phyloP scores from a whole-genome alignment of 306 rosid species.

The Vigna trinervia region DNA sequence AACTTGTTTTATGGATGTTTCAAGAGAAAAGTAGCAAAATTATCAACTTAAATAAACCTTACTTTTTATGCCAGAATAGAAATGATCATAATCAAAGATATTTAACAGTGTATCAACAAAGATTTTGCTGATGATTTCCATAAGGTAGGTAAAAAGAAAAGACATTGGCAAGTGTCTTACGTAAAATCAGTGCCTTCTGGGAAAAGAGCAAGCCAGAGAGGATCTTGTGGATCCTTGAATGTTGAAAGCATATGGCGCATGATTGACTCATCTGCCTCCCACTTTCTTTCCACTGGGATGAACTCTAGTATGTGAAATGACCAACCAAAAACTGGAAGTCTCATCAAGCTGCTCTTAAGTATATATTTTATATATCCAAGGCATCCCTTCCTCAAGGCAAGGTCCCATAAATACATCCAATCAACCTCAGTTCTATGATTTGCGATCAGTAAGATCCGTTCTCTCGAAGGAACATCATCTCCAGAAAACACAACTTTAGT shows the following conservation, averaged over 20 bases:
- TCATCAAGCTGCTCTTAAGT: slow-evolving; percentile 83
- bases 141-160: slow-evolving; percentile 21
- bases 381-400: slow-evolving; percentile 77
- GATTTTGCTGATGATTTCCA: slow-evolving; percentile 11
- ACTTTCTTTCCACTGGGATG: slow-evolving; percentile 81
- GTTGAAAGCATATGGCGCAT: slow-evolving; percentile 76
- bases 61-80: neutral
- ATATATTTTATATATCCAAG: slow-evolving; percentile 73
- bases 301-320: slow-evolving; percentile 79
- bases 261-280: slow-evolving; percentile 71
- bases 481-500: slow-evolving; percentile 79
- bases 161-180: slow-evolving; percentile 52
- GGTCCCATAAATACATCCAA: slow-evolving; percentile 93
- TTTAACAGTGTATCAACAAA: neutral
- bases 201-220: slow-evolving; percentile 89
- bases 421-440: slow-evolving; percentile 91
- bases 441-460: slow-evolving; percentile 69
- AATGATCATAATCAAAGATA: slow-evolving; percentile 26
- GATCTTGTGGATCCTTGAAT: slow-evolving; percentile 67
- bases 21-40: slow-evolving; percentile 19
- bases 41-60: slow-evolving; percentile 23
- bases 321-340: slow-evolving; percentile 86
- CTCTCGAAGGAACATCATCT: slow-evolving; percentile 60
- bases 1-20: neutral
- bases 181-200: slow-evolving; percentile 92